Conservation (phyloP, 768 basidiomycete genomes). For the Mycena haematopus region DNA sequence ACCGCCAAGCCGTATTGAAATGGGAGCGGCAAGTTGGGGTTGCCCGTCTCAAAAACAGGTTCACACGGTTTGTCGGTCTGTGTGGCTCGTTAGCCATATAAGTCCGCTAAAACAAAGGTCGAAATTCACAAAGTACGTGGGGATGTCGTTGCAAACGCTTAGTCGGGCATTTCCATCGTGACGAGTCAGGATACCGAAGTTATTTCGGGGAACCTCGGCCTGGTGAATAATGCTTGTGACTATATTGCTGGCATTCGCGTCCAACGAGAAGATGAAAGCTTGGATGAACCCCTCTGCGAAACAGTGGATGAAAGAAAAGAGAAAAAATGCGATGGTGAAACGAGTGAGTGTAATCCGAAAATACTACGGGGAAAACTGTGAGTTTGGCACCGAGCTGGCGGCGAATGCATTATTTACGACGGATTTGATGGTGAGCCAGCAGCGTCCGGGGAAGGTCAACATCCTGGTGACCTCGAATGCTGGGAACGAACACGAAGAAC, state of each 20-base stretch:
- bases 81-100: not conserved
- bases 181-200: slow-evolving; percentile 34
- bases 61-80: not conserved
- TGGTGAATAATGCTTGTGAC: slow-evolving; percentile 33
- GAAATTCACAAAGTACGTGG: slow-evolving; percentile 14
- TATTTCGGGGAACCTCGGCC: slow-evolving; percentile 33
- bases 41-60: slow-evolving; percentile 18
- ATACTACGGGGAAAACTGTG: slow-evolving; percentile 29
- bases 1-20: slow-evolving; percentile 14
- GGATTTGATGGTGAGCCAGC: slow-evolving; percentile 27
- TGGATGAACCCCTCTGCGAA: slow-evolving; percentile 41
- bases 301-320: slow-evolving; percentile 38
- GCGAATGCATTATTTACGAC: slow-evolving; percentile 5
- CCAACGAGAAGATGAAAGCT: slow-evolving; percentile 38
- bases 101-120: not conserved
- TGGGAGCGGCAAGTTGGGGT: slow-evolving; percentile 7
- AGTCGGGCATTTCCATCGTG: slow-evolving; percentile 32
- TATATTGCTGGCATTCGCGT: slow-evolving; percentile 33
- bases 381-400: not conserved
- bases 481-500: slow-evolving; percentile 14
- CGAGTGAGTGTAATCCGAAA: slow-evolving; percentile 40
- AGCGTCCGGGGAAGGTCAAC: slow-evolving; percentile 27
- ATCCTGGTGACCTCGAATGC: slow-evolving; percentile 30
- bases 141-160: slow-evolving; percentile 37
- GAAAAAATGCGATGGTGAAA: slow-evolving; percentile 39